Base-by-base conservation (phyloP, 2,329 filamentous ascomycete species). In the Penicillium verrucosum region DNA sequence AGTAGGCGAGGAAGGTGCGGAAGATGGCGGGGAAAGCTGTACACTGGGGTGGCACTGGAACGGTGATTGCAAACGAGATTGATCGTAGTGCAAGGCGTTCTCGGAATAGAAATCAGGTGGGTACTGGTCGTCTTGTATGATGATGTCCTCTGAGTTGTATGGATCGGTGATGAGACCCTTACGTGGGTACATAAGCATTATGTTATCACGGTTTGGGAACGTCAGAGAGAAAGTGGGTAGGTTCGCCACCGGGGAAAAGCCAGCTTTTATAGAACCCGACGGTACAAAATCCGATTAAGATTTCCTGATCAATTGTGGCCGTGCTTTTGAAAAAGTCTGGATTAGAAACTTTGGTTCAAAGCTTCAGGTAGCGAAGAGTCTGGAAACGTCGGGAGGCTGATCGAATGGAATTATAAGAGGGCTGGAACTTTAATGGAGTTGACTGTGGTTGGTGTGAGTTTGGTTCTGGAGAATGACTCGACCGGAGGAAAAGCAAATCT, bases 161-260 rank as follows among this genome's bases (percentile, higher is more conserved):
- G 71, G 69, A 68, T 73, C 72, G 59, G 68, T 74, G 71, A 74
- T 73, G 70, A 73, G 69, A 72, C 66, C 72, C 70, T 75, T 75
- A 73, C 73, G 73, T 75, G 73, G 69, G 65, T 73, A 66, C 66
- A 72, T 70, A 67, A 72, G 70, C 73, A 75, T 75, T 68, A 68
- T 73, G 68, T 53, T 66, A 63, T 68, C 62, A 65, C 68, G 46
- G 18, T 29, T 62, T 51, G 57, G 60, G 63, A 61, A 69, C 65
- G 66, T 70, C 65, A 68, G 63, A 60, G 58, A 48, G 58, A 48
- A 30, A 50, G 63, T 62, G 64, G 57, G 43, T 54, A 59, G 55
- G 48, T 69, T 71, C 58, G 69, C 69, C 69, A 71, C 69, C 59
- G 62, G 61, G 52, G 66, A 58, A 60, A 60, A 62, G 62, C 61